Base-by-base conservation (phyloP, 1,139 yeast species). In the Candida gigantensis region DNA sequence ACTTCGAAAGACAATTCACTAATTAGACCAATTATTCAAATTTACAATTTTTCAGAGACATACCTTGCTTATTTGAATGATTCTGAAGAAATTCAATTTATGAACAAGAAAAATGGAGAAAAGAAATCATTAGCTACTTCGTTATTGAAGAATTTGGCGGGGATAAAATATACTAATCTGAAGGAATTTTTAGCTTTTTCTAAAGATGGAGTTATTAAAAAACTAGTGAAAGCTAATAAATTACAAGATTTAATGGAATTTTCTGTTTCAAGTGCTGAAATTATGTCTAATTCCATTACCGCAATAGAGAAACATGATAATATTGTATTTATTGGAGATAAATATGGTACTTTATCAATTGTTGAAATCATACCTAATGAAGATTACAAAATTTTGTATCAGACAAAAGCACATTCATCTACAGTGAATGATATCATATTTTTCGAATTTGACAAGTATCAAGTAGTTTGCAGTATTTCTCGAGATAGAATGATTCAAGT, bases 401-500 rank as follows among this genome's bases (percentile, higher is more conserved):
- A 51, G 9, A 49, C 57, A 0, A 69, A 72, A 35, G 79, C 79
- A 0, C 83, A 77, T 44, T 67, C 76, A 14, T 74, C 79, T 2
- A 55, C 70, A 10, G 52, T 77, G 9, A 76, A 74, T 40, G 79
- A 72, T 30, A 49, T 75, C 2, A 37, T 53, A 1, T 59, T 53
- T 36, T 69, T 72, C 37, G 46, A 52, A 25, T 36, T 58, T 4
- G 56, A 45, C 0, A 42, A 44, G 0, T 32, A 41, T 21, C 50
- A 58, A 24, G 58, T 72, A 30, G 48, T 72, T 2, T 65, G 67
- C 14, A 69, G 74, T 34, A 71, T 77, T 26, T 75, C 84, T 3
- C 60, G 86, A 24, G 87, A 81, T 52, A 53, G 86, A 31, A 80
- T 80, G 65, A 70, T 81, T 26, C 87, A 81, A 51, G 52, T 81